Evolutionary conservation across 768 basidiomycete species (phyloP), one percentile per base, ranked within the genome.

Genomic region (Porpolomopsis calyptriformis): DNA sequence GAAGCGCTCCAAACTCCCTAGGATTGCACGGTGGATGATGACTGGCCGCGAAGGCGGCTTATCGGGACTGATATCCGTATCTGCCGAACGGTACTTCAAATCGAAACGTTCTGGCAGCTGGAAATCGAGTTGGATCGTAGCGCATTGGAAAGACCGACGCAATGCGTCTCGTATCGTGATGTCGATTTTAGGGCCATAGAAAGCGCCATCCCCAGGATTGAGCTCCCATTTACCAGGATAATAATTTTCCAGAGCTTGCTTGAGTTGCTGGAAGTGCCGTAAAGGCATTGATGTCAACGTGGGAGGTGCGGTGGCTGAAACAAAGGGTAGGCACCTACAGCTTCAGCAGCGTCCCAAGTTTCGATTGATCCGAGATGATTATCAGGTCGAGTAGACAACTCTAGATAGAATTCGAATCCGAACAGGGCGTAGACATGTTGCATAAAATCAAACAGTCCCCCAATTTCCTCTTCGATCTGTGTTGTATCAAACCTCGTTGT

Each of bases 151-250:
- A 19, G 90, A 89, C 38, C 96, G 81, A 29, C 74, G 78, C 19
- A 98, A 72, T 0, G 96, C 93, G 56, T 99, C 96, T 20, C 80
- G 78, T 60, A 98, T 85, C 49, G 86, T 90, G 68, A 99, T 94
- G 65, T 98, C 96, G 57, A 97, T 94, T 72, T 98, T 98, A 52
- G 96, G 96, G 0, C 96, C 96, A 66, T 99, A 99, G 76, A 99
- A 99, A 8, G 96, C 96, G 41, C 96, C 96, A 57, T 99, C 96
- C 37, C 92, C 94, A 7, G 88, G 87, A 63, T 96, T 96, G 47
- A 93, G 64, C 45, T 81, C 76, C 96, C 96, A 99, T 53, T 85
- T 75, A 39, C 88, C 91, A 0, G 89, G 78, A 54, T 92, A 85
- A 47, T 78, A 76, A 55, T 81, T 82, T 27, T 98, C 87, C 43